Conservation (phyloP, 768 basidiomycete species). For the Phlegmacium glaucopus region DNA sequence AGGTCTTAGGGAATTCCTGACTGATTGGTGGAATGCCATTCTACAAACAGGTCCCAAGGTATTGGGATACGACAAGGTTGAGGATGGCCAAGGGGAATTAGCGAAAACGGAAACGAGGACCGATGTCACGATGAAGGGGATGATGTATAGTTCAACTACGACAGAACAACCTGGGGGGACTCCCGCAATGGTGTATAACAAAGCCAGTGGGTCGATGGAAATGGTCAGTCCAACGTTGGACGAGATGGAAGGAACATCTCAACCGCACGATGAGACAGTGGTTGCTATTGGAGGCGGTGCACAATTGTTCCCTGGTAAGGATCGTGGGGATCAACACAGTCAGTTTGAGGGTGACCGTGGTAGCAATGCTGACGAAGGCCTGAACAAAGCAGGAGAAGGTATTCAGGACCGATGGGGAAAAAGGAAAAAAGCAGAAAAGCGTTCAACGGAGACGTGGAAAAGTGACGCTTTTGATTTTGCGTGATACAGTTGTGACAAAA, state of each 20-base stretch:
- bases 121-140: constrained; percentile 24
- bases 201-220: constrained; percentile 8
- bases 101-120: constrained; percentile 11
- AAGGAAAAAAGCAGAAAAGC: constrained; percentile 19
- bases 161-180: constrained; percentile 9
- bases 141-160: constrained; percentile 21
- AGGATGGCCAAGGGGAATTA: constrained; percentile 6
- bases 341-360: constrained; percentile 13
- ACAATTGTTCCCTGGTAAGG: constrained; percentile 33
- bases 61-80: constrained; percentile 11
- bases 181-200: constrained; percentile 17
- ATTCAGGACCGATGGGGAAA: constrained; percentile 22
- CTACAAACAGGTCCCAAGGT: constrained; percentile 20
- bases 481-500: not conserved
- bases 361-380: constrained; percentile 10
- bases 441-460: constrained; percentile 24
- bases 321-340: constrained; percentile 18
- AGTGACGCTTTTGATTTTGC: constrained; percentile 33
- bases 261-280: constrained; percentile 20
- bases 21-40: constrained; percentile 27
- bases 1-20: constrained; percentile 13
- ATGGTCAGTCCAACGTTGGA: constrained; percentile 13
- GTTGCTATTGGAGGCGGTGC: constrained; percentile 34
- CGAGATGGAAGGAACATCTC: not conserved
- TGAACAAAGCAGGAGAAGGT: constrained; percentile 6